phyloP scores from a whole-genome alignment of 768 basidiomycete genomes.

The Podaxis sp. region DNA sequence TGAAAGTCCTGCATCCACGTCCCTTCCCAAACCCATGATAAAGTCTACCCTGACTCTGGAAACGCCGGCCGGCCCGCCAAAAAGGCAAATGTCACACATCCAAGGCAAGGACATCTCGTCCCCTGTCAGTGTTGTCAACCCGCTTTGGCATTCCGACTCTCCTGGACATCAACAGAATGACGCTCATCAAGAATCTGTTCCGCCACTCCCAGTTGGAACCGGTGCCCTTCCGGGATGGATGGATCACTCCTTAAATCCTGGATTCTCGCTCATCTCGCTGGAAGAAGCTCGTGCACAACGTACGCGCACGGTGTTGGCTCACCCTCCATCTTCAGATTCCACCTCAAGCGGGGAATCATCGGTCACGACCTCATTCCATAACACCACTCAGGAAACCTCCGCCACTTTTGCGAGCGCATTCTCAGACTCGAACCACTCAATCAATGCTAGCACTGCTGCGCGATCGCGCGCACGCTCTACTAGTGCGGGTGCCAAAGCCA shows the following conservation, averaged over 20 bases:
- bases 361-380: constrained; percentile 29
- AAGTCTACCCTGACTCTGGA: constrained; percentile 36
- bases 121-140: constrained; percentile 44
- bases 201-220: constrained; percentile 27
- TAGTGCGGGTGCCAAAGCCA: constrained; percentile 59
- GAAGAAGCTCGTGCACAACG: constrained; percentile 80
- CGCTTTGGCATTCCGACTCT: constrained; percentile 25
- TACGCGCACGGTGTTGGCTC: constrained; percentile 40
- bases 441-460: constrained; percentile 9
- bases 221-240: constrained; percentile 48
- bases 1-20: constrained; percentile 31
- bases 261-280: constrained; percentile 70
- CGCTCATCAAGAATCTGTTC: constrained; percentile 23
- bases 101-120: constrained; percentile 57
- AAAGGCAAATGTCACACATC: constrained; percentile 33
- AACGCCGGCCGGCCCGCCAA: constrained; percentile 29
- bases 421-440: not conserved
- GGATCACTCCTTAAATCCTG: constrained; percentile 44
- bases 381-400: not conserved
- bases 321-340: constrained; percentile 29
- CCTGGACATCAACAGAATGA: constrained; percentile 23
- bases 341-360: constrained; percentile 25
- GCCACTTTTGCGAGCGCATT: not conserved
- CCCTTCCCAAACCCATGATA: constrained; percentile 32
- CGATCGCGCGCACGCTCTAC: constrained; percentile 55